Base-by-base conservation (phyloP, 192 early-diverging fungal species). In the Coemansia guatemalensis region DNA sequence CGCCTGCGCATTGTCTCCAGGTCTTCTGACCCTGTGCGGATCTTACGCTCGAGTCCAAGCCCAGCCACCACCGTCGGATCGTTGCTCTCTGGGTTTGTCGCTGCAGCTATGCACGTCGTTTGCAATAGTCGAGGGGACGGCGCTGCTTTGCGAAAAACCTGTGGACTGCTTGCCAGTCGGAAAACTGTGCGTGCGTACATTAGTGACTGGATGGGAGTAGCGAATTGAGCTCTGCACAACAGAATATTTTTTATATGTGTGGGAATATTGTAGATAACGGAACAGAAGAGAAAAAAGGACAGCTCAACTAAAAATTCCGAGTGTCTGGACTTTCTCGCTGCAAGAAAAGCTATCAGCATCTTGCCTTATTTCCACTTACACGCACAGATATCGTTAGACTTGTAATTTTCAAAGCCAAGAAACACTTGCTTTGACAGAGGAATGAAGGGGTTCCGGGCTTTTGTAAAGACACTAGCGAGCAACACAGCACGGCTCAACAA, bases 1-100 rank as follows among this genome's bases (percentile, higher is more conserved):
- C 96, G 88, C 5, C 91, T 87, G 7, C 90, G 86, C 79, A 93
- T 93, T 5, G 80, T 84, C 20, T 88, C 82, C 4, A 87, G 56
- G 11, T 85, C 62, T 74, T 97, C 95, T 67, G 84, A 64, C 1
- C 71, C 70, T 0, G 25, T 35, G 17, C 91, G 87, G 24, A 81
- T 74, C 30, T 67, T 73, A 30, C 70, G 79, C 68, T 79, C 63
- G 18, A 74, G 62, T 0, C 69, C 75, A 2, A 64, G 39, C 12
- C 33, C 23, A 8, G 48, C 23, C 27, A 49, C 54, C 9, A 21
- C 24, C 18, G 52, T 14, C 14, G 39, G 39, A 44, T 44, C 14
- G 14, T 17, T 17, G 14, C 39, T 17, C 39, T 44, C 39, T 17
- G 39, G 39, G 1, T 44, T 44, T 44, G 39, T 44, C 39, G 39